Evolutionary conservation across 1,284 basidiomycete genomes (phyloP), one percentile per base, ranked within the genome.

Genomic region (Cystobasidium sp.): DNA sequence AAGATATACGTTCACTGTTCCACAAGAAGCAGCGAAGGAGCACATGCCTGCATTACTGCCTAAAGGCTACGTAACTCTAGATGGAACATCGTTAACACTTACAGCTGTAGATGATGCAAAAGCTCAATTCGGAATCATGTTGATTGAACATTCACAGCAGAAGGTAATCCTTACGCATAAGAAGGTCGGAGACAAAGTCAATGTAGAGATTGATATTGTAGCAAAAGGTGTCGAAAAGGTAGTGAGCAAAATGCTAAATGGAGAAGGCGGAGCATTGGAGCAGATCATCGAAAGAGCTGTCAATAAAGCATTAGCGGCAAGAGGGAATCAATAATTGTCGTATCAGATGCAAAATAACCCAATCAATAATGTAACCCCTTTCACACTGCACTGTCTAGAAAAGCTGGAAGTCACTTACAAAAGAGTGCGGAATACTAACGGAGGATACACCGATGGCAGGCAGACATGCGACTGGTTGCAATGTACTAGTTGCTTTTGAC

Each of bases 1-100:
- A 77, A 89, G 92, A 44, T 85, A 93, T 79, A 87, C 86, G 68
- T 97, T 95, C 84, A 86, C 88, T 80, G 86, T 97, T 65, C 85
- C 89, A 4, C 85, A 88, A 76, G 84, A 87, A 24, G 89, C 88
- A 3, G 31, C 31, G 31, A 82, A 84, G n/a, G 83, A 84, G 12
- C 85, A 87, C 61, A 89, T 88, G 44, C 90, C 87, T 6, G 85
- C 93, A 82, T 85, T 99, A 77, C 92, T 99, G 75, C 89, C 91
- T n/a, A 99, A 99, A 83, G 96, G 96, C 65, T 99, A 95, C 82
- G 87, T 99, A 71, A 90, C 95, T 10, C 88, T 99, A 77, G 96
- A 99, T 82, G 96, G 97, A 22, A 89, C 95, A 1, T 97, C 94
- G 1, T 85, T 99, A 61, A 99, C 96, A 0, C 81, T 99, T 77